Conservation (phyloP, 1,139 yeast genomes). For the Scheffersomyces titani region DNA sequence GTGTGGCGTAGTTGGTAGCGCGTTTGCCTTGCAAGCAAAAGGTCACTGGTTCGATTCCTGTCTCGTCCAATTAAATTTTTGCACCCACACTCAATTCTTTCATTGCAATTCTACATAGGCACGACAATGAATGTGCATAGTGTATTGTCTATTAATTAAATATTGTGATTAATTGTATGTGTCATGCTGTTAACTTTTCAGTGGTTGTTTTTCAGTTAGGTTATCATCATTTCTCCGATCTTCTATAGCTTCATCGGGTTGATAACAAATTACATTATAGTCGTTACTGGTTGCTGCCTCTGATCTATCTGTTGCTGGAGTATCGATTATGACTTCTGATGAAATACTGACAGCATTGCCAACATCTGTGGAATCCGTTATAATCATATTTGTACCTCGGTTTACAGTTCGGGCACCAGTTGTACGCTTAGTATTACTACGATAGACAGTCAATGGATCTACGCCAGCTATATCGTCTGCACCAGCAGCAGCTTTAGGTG, state of each 20-base stretch:
- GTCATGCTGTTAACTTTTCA: neutral
- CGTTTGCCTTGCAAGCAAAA: slow-evolving; percentile 68
- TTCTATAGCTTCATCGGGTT: neutral
- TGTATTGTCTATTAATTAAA: neutral
- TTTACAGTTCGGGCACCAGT: neutral
- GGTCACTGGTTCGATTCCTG: slow-evolving; percentile 70
- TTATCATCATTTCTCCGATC: neutral
- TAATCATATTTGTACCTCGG: neutral
- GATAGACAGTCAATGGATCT: slow-evolving; percentile 5
- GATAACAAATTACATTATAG: neutral
- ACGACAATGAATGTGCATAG: neutral
- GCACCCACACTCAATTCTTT: neutral
- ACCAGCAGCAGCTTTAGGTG: slow-evolving; percentile 13
- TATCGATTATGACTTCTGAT: neutral
- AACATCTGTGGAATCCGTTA: neutral
- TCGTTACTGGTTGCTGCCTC: neutral
- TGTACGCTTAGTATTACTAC: neutral
- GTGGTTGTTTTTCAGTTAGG: neutral
- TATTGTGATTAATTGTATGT: neutral
- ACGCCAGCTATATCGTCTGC: slow-evolving; percentile 22
- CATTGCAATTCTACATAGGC: neutral
- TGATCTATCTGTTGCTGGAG: neutral
- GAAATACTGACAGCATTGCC: neutral
- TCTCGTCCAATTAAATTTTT: slow-evolving; percentile 50
- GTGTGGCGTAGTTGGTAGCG: slow-evolving; percentile 77